A percentile compares a stretch with the other conserved stretches of the same genome.
These are phyloP conservation scores for Podaxis rugospora DNA, from an alignment of 768 basidiomycete genomes.

Conservation along the genomic window DNA sequence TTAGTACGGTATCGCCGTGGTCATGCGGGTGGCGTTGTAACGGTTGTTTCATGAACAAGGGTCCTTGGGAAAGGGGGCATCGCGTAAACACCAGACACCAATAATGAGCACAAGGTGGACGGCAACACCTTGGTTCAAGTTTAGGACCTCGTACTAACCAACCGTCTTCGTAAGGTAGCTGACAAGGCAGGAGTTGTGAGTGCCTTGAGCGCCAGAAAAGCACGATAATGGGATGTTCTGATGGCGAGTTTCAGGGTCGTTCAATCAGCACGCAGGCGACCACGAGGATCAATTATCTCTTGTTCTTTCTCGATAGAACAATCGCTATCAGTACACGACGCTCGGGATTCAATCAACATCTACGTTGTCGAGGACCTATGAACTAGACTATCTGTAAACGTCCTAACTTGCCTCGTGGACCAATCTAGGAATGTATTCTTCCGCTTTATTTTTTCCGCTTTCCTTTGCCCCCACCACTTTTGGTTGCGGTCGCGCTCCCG, in stretches of 20 bases:
- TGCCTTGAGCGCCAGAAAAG: background rate
- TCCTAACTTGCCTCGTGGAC: conserved; percentile 11
- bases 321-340: conserved; percentile 12
- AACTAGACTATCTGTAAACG: background rate
- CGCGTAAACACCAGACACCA: background rate
- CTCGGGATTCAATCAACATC: conserved; percentile 10
- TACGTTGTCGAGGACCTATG: conserved; percentile 3
- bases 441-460: conserved; percentile 62
- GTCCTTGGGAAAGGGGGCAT: background rate
- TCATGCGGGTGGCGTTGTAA: conserved; percentile 12
- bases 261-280: conserved; percentile 8
- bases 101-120: background rate
- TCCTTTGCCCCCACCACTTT: conserved; percentile 46
- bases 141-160: too few relatives aligned
- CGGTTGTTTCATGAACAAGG: background rate
- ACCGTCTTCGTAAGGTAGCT: background rate
- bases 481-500: conserved; percentile 26
- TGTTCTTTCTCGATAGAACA: conserved; percentile 13
- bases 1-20: conserved; percentile 13
- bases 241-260: background rate
- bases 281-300: conserved; percentile 14
- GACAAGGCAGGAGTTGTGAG: background rate
- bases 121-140: background rate
- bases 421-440: background rate
- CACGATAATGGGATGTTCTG: background rate